Evolutionary conservation across 306 rosid genomes (phyloP), one percentile per base, ranked within the genome.

Genomic region (Cicer cuneatum): DNA sequence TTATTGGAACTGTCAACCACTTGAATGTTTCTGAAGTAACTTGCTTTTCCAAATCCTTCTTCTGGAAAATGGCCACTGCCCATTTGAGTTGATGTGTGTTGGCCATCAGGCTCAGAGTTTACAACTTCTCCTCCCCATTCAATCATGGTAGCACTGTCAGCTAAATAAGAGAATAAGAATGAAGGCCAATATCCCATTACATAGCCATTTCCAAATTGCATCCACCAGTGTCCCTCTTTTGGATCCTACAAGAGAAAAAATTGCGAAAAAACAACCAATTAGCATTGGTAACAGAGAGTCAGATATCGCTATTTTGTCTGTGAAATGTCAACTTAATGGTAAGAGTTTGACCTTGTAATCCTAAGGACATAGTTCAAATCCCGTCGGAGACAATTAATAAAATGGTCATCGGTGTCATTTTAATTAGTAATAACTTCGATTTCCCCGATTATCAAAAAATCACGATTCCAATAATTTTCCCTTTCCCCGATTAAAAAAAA

Each of bases 121-220:
- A 95, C 99, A 49, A 95, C 98, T 78, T 95, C 99, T 8, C 99
- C 99, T 66, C 99, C 99, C 99, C 99, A 95, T 64, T 95, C 99
- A 13, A 95, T 89, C 98, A 92, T 95, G 63, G 97, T 87, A 21
- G 98, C 99, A 80, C 99, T 95, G 8, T 92, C 99, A 0, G 96
- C 96, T 79, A 95, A 80, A 80, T 95, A 92, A 10, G 99, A 92
- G 90, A 95, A 95, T 13, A 95, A 75, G 84, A 87, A 95, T 0
- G 99, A 86, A 4, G 99, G 99, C 99, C 99, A 95, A 54, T 95
- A 95, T 0, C 99, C 99, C 82, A 92, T 72, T 16, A 95, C 99
- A 40, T 80, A 82, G 73, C 78, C 89, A 69, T 86, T 92, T 6
- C 99, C 99, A 66, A 95, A 95, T 72, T 95, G 97, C 99, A 95